These are phyloP conservation scores for Torulaspora gathmanii DNA, from an alignment of 805 yeast species.

Conservation along the genomic window DNA sequence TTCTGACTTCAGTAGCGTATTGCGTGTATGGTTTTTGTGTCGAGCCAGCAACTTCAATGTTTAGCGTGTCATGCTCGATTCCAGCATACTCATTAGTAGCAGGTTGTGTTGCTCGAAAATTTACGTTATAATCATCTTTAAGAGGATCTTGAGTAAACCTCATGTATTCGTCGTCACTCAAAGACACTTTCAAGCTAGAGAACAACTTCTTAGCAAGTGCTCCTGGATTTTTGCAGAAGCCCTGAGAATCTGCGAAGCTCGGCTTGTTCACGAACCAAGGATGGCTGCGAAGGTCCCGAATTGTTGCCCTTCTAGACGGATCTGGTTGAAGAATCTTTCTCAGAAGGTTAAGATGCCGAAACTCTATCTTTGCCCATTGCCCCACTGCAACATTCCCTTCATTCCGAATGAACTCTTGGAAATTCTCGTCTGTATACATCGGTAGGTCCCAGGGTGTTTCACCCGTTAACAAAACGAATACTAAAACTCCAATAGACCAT, in stretches of 20 bases:
- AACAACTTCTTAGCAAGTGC: slow-evolving; percentile 48
- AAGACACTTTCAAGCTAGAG: slow-evolving; percentile 48
- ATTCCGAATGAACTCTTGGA: slow-evolving; percentile 37
- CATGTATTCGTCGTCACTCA: slow-evolving; percentile 45
- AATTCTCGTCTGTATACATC: slow-evolving; percentile 46
- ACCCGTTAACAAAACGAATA: slow-evolving; percentile 60
- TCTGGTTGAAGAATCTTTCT: slow-evolving; percentile 49
- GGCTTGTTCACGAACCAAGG: slow-evolving; percentile 52
- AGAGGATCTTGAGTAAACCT: slow-evolving; percentile 23
- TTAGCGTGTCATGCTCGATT: slow-evolving; percentile 27
- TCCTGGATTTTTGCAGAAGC: slow-evolving; percentile 51
- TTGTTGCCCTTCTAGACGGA: slow-evolving; percentile 41
- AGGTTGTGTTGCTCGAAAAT: slow-evolving; percentile 44
- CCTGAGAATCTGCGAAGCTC: slow-evolving; percentile 42
- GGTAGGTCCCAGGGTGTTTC: slow-evolving; percentile 74
- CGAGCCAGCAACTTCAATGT: slow-evolving; percentile 12
- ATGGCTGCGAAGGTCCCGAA: slow-evolving; percentile 44
- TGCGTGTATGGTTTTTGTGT: slow-evolving; percentile 26
- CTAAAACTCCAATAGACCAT: slow-evolving; percentile 66
- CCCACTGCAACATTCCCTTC: slow-evolving; percentile 44
- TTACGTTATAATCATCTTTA: background rate
- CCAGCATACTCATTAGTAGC: slow-evolving; percentile 38
- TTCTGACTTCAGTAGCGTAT: slow-evolving; percentile 2
- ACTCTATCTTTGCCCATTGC: slow-evolving; percentile 54
- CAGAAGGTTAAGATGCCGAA: slow-evolving; percentile 47